Evolutionary conservation across 495 filamentous ascomycete genomes (phyloP).

Genomic region (Articulospora tetracladia): DNA sequence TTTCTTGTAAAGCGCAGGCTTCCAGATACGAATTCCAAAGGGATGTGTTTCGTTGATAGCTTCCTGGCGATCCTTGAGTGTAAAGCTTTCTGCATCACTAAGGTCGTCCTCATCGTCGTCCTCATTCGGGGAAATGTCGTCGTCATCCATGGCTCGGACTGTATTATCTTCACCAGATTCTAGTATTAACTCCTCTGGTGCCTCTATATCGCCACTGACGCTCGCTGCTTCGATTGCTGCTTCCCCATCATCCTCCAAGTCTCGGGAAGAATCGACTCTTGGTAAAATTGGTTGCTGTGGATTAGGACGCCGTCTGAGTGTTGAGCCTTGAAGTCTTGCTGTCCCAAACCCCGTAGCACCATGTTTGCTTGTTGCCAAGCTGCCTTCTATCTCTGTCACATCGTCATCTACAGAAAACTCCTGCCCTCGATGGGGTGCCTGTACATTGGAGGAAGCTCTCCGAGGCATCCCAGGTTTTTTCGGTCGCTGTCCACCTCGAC

Average conservation of each 20-base stretch:
- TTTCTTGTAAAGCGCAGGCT: slow-evolving; percentile 98
- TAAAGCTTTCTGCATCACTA: slow-evolving; percentile 81
- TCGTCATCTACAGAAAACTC: slow-evolving; percentile 95
- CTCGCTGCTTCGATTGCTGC: slow-evolving; percentile 35
- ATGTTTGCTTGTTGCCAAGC: slow-evolving; percentile 27
- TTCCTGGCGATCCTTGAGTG: slow-evolving; percentile 88
- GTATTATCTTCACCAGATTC: slow-evolving; percentile 26
- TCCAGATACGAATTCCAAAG: slow-evolving; percentile 98
- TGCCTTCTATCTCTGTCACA: slow-evolving; percentile 72
- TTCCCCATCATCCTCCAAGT: slow-evolving; percentile 37
- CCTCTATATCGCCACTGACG: slow-evolving; percentile 11
- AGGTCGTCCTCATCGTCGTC: slow-evolving; percentile 53
- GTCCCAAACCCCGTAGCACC: slow-evolving; percentile 28
- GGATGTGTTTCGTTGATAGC: slow-evolving; percentile 99
- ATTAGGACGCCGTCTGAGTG: slow-evolving; percentile 62
- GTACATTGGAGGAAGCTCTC: slow-evolving; percentile 68
- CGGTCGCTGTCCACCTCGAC: slow-evolving; percentile 46
- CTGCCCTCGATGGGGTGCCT: slow-evolving; percentile 73
- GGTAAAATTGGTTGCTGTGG: slow-evolving; percentile 54
- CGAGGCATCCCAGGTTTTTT: slow-evolving; percentile 69
- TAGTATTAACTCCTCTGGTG: slow-evolving; percentile 22
- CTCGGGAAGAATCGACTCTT: slow-evolving; percentile 46
- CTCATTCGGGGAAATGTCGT: slow-evolving; percentile 24
- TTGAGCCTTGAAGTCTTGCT: slow-evolving; percentile 55
- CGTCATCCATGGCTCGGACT: slow-evolving; percentile 30